Conservation (phyloP, 768 basidiomycete species). For the Glaciozyma antarctica region DNA sequence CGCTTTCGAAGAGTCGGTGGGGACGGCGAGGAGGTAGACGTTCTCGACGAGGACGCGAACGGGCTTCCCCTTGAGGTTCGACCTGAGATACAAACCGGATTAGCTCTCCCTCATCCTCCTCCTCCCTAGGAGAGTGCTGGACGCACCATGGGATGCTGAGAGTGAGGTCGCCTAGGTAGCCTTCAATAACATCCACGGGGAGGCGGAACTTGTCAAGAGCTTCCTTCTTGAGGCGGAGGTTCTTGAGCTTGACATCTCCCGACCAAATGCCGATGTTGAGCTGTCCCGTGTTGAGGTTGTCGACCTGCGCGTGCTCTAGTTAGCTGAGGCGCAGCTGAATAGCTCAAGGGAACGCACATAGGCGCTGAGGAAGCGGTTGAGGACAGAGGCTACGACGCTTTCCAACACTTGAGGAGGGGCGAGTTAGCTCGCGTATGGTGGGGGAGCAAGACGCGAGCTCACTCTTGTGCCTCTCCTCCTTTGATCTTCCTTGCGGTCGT, state of each 20-base stretch:
- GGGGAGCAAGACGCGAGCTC: no score
- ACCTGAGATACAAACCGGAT: conserved; percentile 37
- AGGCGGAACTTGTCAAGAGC: conserved; percentile 90
- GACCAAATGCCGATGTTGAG: conserved; percentile 87
- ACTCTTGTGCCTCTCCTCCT: no score
- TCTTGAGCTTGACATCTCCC: conserved; percentile 50
- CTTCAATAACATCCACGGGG: conserved; percentile 90
- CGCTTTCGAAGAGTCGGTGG: conserved; percentile 49
- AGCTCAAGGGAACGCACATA: background rate
- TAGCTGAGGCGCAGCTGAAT: background rate
- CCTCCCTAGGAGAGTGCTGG: background rate
- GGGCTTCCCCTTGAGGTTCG: conserved; percentile 72
- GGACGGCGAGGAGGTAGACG: conserved; percentile 84
- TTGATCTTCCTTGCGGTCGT: no score
- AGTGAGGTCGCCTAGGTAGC: conserved; percentile 75
- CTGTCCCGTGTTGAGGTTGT: conserved; percentile 88
- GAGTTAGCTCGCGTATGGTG: no score
- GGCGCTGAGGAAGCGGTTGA: conserved; percentile 10
- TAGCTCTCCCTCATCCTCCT: no score
- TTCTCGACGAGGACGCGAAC: conserved; percentile 87
- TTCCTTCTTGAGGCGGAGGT: conserved; percentile 80
- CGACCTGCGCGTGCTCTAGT: conserved; percentile 59
- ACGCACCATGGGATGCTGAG: conserved; percentile 68
- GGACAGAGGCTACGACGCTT: conserved; percentile 5
- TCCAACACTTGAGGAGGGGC: no score